Conservation (phyloP, 257 asterid genomes). For the Knoxia roxburghii region DNA sequence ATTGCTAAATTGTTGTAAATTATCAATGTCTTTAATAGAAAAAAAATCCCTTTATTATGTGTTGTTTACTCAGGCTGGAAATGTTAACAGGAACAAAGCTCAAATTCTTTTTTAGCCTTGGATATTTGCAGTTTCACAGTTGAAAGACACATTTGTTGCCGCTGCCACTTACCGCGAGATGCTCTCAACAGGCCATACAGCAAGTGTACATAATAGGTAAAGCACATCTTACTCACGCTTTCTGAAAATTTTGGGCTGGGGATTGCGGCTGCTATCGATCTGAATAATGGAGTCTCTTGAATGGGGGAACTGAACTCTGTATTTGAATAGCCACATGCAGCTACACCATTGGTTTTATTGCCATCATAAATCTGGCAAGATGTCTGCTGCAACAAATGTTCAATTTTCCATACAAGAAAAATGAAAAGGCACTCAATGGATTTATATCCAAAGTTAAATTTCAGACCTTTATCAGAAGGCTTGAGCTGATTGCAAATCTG, state of each 20-base stretch:
- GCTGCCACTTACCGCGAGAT: not conserved
- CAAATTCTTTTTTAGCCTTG: not conserved
- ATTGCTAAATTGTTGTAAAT: not conserved
- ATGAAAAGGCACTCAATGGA: constrained; percentile 6
- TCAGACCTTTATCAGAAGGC: constrained; percentile 41
- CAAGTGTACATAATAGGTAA: not conserved
- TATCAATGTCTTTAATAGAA: not conserved
- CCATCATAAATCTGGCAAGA: constrained; percentile 32
- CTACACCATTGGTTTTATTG: constrained; percentile 27
- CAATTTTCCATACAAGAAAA: not conserved
- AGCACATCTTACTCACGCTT: constrained; percentile 64
- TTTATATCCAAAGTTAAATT: constrained; percentile 1
- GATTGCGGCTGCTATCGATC: constrained; percentile 86
- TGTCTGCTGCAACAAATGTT: constrained; percentile 27
- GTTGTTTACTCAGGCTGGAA: not conserved
- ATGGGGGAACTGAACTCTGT: constrained; percentile 68
- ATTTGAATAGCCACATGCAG: constrained; percentile 39
- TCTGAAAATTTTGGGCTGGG: constrained; percentile 96
- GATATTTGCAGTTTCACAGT: not conserved
- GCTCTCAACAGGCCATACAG: not conserved
- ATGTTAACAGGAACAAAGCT: not conserved
- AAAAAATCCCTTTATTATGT: not conserved
- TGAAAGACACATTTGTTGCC: not conserved
- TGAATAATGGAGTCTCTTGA: constrained; percentile 85
- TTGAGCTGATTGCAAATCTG: constrained; percentile 29